A percentile compares a stretch with the other conserved stretches of the same genome.
Conservation (phyloP, 768 basidiomycete genomes). For the Ramaria sp. region DNA sequence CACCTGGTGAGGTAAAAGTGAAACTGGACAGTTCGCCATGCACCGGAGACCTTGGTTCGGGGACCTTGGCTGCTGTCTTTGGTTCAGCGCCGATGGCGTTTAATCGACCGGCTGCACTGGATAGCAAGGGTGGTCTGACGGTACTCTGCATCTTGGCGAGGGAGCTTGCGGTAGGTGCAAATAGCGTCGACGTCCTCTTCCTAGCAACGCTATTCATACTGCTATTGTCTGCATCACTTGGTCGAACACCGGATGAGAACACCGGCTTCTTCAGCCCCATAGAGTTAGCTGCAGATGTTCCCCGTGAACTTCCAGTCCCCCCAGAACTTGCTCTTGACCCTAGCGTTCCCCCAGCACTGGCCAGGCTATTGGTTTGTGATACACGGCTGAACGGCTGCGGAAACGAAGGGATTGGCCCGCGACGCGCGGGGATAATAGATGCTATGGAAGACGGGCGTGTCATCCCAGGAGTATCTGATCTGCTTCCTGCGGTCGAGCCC, state of each 20-base stretch:
- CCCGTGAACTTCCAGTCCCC: not conserved
- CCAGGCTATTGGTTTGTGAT: not conserved
- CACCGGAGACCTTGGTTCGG: not conserved
- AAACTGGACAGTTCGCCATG: not conserved
- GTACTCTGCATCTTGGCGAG: slow-evolving; percentile 41
- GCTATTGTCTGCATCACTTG: not conserved
- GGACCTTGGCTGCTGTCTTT: not conserved
- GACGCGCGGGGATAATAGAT: not conserved
- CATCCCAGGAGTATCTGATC: not conserved
- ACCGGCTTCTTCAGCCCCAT: slow-evolving; percentile 8
- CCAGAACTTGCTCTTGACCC: not conserved
- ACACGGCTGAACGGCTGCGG: not conserved
- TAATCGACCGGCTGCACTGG: slow-evolving; percentile 21
- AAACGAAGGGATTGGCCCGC: slow-evolving; percentile 2
- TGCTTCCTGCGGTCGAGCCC: not conserved
- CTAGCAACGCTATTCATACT: slow-evolving; percentile 1
- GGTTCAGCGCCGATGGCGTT: slow-evolving; percentile 6
- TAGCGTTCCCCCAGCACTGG: not conserved
- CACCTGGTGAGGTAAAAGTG: slow-evolving; percentile 6
- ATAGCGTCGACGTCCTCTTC: slow-evolving; percentile 38
- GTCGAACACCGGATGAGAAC: slow-evolving; percentile 15
- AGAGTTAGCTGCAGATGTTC: not conserved
- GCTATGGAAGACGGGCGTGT: not conserved
- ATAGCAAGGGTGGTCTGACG: slow-evolving; percentile 18
- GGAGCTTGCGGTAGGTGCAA: slow-evolving; percentile 72